Percentiles rank a stretch among this genome's conserved stretches.
Evolutionary conservation across 2,329 filamentous ascomycete genomes (phyloP).

Genomic region (Nemania abortiva): DNA sequence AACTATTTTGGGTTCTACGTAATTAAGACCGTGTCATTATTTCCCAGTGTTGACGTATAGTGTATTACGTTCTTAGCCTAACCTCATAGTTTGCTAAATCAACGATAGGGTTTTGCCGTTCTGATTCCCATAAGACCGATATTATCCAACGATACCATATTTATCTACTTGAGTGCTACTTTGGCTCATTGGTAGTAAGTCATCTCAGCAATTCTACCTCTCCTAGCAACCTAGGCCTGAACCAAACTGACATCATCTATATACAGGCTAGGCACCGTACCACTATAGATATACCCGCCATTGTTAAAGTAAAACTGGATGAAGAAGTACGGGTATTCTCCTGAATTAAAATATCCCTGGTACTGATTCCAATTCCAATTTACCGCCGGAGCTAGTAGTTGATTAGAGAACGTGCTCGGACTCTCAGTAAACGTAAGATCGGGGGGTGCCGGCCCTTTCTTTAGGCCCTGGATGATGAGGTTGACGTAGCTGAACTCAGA

Average conservation of each 20-base stretch:
- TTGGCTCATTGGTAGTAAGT: no score
- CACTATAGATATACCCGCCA: constrained; percentile 25
- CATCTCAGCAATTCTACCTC: no score
- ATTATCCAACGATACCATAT: no score
- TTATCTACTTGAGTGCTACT: no score
- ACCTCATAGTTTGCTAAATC: no score
- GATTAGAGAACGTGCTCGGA: constrained; percentile 27
- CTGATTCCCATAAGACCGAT: no score
- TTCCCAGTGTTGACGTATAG: no score
- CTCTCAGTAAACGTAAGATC: constrained; percentile 25
- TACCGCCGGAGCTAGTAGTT: constrained; percentile 22
- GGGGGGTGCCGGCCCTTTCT: constrained; percentile 27
- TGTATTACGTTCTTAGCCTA: no score
- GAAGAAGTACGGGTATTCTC: constrained; percentile 34
- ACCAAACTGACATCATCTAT: constrained; percentile 33
- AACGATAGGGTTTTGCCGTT: no score
- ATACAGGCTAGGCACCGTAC: constrained; percentile 28
- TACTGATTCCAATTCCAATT: constrained; percentile 31
- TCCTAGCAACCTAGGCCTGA: constrained; percentile 9
- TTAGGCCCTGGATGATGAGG: constrained; percentile 27
- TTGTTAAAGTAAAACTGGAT: constrained; percentile 35
- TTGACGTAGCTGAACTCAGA: constrained; percentile 30
- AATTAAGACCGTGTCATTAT: no score
- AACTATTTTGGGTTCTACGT: no score
- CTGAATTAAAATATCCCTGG: constrained; percentile 29